Conservation (phyloP, 768 basidiomycete genomes). For the Termitomyces sp. region DNA sequence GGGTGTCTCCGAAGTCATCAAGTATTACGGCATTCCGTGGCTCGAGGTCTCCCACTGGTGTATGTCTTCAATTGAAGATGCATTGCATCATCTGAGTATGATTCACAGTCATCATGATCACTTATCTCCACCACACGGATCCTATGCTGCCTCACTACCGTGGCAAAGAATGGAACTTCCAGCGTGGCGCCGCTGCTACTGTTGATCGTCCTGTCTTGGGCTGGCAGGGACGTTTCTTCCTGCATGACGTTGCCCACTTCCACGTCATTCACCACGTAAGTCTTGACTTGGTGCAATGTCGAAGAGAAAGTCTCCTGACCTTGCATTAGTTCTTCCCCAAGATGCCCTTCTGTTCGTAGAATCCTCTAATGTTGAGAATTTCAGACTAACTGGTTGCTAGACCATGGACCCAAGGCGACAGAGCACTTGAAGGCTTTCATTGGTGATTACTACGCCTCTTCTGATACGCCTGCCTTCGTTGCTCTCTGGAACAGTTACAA, state of each 20-base stretch:
- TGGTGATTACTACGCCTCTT: conserved; percentile 44
- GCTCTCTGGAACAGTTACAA: conserved; percentile 55
- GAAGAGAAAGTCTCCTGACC: neutral
- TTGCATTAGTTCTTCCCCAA: conserved; percentile 15
- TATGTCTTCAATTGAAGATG: conserved; percentile 18
- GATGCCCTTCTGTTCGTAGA: conserved; percentile 15
- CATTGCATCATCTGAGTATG: neutral
- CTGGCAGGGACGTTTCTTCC: conserved; percentile 61
- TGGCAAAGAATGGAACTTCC: conserved; percentile 51
- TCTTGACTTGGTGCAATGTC: neutral
- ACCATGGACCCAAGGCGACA: conserved; percentile 50
- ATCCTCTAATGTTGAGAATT: neutral
- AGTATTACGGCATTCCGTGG: conserved; percentile 50
- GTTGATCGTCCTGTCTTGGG: conserved; percentile 54
- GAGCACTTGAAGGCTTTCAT: conserved; percentile 42
- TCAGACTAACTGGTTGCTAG: conserved; percentile 18
- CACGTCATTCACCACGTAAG: conserved; percentile 59
- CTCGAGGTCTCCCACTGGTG: conserved; percentile 50
- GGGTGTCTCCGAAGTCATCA: conserved; percentile 35
- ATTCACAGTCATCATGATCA: conserved; percentile 40
- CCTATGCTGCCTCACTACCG: conserved; percentile 52
- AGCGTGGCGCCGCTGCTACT: conserved; percentile 57
- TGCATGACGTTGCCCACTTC: conserved; percentile 60
- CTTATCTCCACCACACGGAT: conserved; percentile 61
- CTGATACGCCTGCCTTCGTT: conserved; percentile 32